These are phyloP conservation scores for Luzula sylvatica DNA, from an alignment of 176 grass and related monocot genomes.

Conservation along the genomic window DNA sequence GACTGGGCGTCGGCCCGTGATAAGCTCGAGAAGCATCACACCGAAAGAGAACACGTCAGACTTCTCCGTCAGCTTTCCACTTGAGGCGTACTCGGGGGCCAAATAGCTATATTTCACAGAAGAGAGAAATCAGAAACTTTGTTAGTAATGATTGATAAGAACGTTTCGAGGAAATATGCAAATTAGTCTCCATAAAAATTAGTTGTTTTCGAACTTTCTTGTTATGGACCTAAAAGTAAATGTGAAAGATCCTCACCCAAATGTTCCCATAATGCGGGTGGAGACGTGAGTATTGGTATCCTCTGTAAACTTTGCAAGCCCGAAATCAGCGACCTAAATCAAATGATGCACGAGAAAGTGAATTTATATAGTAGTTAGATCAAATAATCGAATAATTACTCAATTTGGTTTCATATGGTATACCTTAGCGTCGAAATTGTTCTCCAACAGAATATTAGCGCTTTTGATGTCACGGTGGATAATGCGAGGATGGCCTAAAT, in stretches of 20 bases:
- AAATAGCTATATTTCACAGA: conserved; percentile 43
- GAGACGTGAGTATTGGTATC: conserved; percentile 96
- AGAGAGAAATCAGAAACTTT: not conserved
- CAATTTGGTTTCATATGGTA: not conserved
- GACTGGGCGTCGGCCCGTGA: conserved; percentile 66
- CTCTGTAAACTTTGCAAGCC: conserved; percentile 64
- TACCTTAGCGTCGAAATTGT: conserved; percentile 90
- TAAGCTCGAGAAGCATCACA: conserved; percentile 92
- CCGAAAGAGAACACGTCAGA: conserved; percentile 98
- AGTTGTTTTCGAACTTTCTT: no score
- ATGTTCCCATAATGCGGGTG: conserved; percentile 94
- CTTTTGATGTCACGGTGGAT: conserved; percentile 97
- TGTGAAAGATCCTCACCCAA: conserved; percentile 40
- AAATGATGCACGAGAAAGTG: not conserved
- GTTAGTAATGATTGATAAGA: no score
- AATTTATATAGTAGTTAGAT: no score
- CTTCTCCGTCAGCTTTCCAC: conserved; percentile 88
- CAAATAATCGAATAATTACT: no score
- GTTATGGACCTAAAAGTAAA: not conserved
- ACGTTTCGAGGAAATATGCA: no score
- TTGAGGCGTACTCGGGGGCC: conserved; percentile 92
- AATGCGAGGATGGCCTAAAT: conserved; percentile 71
- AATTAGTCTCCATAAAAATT: no score
- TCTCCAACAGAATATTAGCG: conserved; percentile 82
- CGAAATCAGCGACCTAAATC: conserved; percentile 80